phyloP scores from a whole-genome alignment of 768 basidiomycete genomes.

The Saitozyma podzolica region DNA sequence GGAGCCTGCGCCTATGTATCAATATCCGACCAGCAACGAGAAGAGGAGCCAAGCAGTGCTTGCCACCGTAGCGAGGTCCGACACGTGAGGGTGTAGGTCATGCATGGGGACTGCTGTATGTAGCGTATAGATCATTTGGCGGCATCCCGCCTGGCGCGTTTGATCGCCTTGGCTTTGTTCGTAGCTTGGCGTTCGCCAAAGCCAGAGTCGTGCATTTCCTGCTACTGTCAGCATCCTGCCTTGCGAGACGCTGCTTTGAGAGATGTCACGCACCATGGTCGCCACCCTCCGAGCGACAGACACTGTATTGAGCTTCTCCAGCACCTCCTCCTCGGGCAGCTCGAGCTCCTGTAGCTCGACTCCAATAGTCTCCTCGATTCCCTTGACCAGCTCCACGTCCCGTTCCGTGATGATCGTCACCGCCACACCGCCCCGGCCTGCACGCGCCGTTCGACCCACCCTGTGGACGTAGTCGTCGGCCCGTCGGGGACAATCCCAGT shows the following conservation, averaged over 20 bases:
- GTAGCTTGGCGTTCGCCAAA: slow-evolving; percentile 88
- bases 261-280: slow-evolving; percentile 88
- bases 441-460: slow-evolving; percentile 88
- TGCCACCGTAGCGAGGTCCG: too few species aligned
- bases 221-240: background rate
- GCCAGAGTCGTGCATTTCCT: slow-evolving; percentile 72
- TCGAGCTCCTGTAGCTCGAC: slow-evolving; percentile 71
- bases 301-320: slow-evolving; percentile 83
- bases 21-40: too few species aligned
- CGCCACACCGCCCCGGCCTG: slow-evolving; percentile 82
- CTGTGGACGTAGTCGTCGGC: slow-evolving; percentile 94
- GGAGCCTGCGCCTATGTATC: too few species aligned
- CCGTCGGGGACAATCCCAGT: slow-evolving; percentile 86
- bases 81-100: too few species aligned
- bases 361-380: slow-evolving; percentile 88
- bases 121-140: background rate
- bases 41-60: too few species aligned
- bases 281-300: slow-evolving; percentile 89
- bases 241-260: too few species aligned
- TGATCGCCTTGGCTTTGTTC: slow-evolving; percentile 61
- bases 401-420: slow-evolving; percentile 93
- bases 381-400: slow-evolving; percentile 79
- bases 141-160: slow-evolving; percentile 53
- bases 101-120: too few species aligned
- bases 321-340: slow-evolving; percentile 74